Conservation (phyloP, 345 rosid genomes). For the Lenwebbia sp. region DNA sequence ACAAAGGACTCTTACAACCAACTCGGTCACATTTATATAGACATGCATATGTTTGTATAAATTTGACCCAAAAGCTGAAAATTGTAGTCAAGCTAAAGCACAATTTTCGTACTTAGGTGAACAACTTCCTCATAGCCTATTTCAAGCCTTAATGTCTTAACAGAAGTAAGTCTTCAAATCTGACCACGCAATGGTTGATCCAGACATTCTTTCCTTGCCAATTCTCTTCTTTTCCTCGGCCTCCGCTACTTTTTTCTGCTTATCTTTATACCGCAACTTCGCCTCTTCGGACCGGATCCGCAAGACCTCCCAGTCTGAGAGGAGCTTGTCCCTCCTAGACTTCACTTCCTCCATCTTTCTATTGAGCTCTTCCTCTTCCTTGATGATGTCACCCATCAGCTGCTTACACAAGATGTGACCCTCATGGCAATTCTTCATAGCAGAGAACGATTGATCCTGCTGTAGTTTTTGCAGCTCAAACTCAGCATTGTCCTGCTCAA, state of each 20-base stretch:
- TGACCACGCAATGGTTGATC: constrained; percentile 4
- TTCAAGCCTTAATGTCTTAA: neutral
- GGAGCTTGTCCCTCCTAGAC: neutral
- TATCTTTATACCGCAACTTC: neutral
- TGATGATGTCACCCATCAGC: neutral
- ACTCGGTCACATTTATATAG: too few relatives aligned
- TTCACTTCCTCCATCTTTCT: neutral
- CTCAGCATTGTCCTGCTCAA: constrained; percentile 4
- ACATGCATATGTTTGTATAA: too few relatives aligned
- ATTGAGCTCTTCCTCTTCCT: constrained; percentile 1
- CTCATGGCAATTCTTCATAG: constrained; percentile 3
- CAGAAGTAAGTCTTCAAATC: neutral
- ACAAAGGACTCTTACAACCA: too few relatives aligned
- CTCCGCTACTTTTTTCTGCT: neutral
- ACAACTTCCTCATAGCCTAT: neutral
- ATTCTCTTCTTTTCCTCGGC: constrained; percentile 6
- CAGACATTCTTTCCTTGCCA: constrained; percentile 8
- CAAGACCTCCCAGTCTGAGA: neutral
- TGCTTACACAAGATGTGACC: neutral
- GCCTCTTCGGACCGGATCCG: neutral
- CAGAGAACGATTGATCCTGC: neutral
- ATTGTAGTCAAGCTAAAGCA: neutral
- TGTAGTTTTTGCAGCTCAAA: neutral
- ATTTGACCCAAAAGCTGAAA: too few relatives aligned
- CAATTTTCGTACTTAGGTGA: neutral